phyloP scores from a whole-genome alignment of 768 basidiomycete species.

The Boletus rubroflammeus region DNA sequence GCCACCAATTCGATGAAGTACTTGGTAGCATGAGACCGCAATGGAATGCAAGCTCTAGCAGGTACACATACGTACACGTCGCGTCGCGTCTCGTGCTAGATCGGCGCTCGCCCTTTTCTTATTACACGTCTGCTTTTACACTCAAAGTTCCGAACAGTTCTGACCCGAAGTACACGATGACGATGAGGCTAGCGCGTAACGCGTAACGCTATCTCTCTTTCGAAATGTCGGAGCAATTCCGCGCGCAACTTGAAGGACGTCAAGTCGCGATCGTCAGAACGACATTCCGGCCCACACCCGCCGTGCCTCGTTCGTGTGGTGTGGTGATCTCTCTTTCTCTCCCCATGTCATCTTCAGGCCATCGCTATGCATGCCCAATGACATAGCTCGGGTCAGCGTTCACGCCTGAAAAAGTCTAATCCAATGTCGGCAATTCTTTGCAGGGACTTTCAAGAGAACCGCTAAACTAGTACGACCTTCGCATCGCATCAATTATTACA shows the following conservation, averaged over 20 bases:
- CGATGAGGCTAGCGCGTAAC: background rate
- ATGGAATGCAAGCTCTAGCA: background rate
- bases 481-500: background rate
- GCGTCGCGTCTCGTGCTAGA: background rate
- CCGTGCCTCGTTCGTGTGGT: background rate
- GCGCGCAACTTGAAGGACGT: background rate
- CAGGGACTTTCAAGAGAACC: background rate
- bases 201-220: background rate
- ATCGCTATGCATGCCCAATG: background rate
- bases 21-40: background rate
- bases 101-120: background rate
- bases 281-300: background rate
- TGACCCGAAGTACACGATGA: too few species aligned
- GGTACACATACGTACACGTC: background rate
- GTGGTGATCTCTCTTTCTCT: background rate
- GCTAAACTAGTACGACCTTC: background rate
- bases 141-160: background rate
- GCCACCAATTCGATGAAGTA: background rate
- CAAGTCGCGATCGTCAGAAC: background rate
- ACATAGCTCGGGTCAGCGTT: background rate
- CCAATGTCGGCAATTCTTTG: background rate
- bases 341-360: background rate
- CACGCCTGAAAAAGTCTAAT: background rate
- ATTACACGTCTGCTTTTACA: background rate
- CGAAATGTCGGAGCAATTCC: background rate